phyloP scores from a whole-genome alignment of 2,329 filamentous ascomycete genomes.

The Talaromyces amestolkiae region DNA sequence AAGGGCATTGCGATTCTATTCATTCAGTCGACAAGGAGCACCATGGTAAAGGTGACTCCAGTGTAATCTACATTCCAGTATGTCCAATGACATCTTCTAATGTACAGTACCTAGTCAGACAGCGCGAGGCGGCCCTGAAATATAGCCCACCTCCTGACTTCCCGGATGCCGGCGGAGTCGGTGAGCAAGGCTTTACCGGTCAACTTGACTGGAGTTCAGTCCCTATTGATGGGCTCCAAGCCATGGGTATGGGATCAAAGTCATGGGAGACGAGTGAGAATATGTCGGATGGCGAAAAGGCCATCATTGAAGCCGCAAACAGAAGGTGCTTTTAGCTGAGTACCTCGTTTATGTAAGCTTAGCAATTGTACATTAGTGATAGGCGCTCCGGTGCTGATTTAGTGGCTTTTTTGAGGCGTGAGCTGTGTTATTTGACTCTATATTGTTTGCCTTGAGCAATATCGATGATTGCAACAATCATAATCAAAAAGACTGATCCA shows the following conservation, averaged over 20 bases:
- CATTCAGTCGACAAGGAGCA: constrained; percentile 83
- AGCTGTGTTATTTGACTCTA: not conserved
- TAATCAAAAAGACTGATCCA: not conserved
- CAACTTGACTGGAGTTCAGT: constrained; percentile 41
- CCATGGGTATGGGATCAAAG: constrained; percentile 53
- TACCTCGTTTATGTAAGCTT: not conserved
- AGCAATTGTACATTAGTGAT: not conserved
- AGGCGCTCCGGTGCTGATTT: not conserved
- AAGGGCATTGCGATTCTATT: constrained; percentile 70
- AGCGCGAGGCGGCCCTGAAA: constrained; percentile 67
- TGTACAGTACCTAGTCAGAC: constrained; percentile 65
- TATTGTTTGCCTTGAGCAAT: not conserved
- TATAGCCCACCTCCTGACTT: constrained; percentile 71
- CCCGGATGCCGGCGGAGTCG: constrained; percentile 53
- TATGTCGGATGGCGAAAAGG: constrained; percentile 52
- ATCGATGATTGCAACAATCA: too few species aligned
- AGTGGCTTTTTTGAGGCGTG: not conserved
- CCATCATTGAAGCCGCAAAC: constrained; percentile 54
- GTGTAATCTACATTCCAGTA: constrained; percentile 84
- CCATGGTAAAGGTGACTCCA: constrained; percentile 68
- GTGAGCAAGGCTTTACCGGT: constrained; percentile 42
- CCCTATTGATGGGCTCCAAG: constrained; percentile 50
- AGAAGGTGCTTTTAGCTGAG: constrained; percentile 48
- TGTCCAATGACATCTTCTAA: constrained; percentile 77
- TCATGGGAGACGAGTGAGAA: constrained; percentile 50